Evolutionary conservation across 176 grass and related monocot species (phyloP).

Genomic region (Thinopyrum elongatum): DNA sequence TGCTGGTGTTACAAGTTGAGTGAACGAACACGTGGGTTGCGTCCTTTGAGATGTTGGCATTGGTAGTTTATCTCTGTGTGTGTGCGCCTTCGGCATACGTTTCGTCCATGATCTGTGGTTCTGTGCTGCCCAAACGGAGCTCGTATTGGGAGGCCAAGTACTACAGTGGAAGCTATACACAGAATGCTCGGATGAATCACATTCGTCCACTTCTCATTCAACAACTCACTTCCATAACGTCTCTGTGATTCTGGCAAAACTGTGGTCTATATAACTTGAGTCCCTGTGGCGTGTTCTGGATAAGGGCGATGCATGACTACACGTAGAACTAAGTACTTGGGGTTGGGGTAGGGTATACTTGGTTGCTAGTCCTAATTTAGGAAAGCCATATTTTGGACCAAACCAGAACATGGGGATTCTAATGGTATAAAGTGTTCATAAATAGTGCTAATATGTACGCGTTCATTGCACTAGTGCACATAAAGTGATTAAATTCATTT

Average conservation of each 20-base stretch:
- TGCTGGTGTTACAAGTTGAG: not conserved
- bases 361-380: not conserved
- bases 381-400: not conserved
- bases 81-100: not conserved
- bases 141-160: not conserved
- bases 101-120: not conserved
- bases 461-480: not conserved
- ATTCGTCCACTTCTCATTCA: not conserved
- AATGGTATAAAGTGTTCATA: not conserved
- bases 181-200: not conserved
- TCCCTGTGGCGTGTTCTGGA: not conserved
- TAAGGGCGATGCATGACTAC: not conserved
- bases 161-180: not conserved
- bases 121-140: not conserved
- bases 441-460: not conserved
- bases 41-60: not conserved
- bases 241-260: not conserved
- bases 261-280: not conserved
- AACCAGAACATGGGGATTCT: not conserved
- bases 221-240: not conserved
- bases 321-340: not conserved
- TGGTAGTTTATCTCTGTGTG: not conserved
- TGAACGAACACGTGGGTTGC: not conserved
- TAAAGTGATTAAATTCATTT: not conserved
- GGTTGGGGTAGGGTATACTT: not conserved